Conservation (phyloP, 192 early-diverging fungal genomes). For the Jimgerdemannia flammicorona region DNA sequence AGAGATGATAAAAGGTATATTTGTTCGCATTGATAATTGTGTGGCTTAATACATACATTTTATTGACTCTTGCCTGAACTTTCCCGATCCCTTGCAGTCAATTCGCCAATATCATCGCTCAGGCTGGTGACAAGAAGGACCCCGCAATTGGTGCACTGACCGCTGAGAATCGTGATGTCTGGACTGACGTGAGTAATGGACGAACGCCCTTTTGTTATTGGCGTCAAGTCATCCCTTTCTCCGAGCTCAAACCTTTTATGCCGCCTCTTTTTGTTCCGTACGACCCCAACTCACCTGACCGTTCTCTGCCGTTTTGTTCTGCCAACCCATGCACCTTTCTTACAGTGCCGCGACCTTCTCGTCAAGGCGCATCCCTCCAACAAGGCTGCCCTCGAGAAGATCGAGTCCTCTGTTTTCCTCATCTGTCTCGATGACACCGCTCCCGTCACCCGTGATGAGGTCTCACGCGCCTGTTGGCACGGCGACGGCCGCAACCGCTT, state of each 20-base stretch:
- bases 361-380: conserved; percentile 65
- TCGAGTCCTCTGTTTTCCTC: conserved; percentile 85
- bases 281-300: not conserved
- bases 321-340: not conserved
- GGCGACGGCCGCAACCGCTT: conserved; percentile 96
- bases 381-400: conserved; percentile 67
- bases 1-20: no score
- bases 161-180: conserved; percentile 90
- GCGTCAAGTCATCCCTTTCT: not conserved
- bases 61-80: not conserved
- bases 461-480: conserved; percentile 88
- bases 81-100: conserved; percentile 34
- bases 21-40: not conserved
- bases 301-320: not conserved
- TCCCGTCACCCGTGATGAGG: conserved; percentile 88
- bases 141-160: conserved; percentile 85
- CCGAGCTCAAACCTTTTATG: no score
- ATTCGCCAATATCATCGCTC: conserved; percentile 61
- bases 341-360: conserved; percentile 60
- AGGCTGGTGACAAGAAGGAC: conserved; percentile 63
- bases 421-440: conserved; percentile 86
- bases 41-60: not conserved
- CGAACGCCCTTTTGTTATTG: not conserved
- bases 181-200: conserved; percentile 65
- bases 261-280: no score